Percentiles rank a stretch among this genome's conserved stretches.
phyloP scores from a whole-genome alignment of 495 filamentous ascomycete genomes.

The Penicillium cosmopolitanum region DNA sequence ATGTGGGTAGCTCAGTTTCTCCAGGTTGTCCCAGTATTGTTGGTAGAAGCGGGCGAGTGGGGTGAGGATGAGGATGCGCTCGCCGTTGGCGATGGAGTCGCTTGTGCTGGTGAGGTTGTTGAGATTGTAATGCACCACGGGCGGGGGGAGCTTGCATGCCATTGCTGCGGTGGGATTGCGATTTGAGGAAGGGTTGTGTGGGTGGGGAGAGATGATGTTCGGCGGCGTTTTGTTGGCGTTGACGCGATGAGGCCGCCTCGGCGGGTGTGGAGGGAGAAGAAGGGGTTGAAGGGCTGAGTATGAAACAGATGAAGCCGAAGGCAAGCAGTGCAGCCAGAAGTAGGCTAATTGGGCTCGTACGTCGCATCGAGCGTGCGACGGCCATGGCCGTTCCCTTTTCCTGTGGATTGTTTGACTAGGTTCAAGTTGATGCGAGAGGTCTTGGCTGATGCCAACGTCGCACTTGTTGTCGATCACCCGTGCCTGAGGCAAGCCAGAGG shows the following conservation, averaged over 20 bases:
- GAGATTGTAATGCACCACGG: slow-evolving; percentile 92
- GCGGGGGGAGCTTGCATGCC: slow-evolving; percentile 67
- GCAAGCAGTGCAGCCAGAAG: slow-evolving; percentile 61
- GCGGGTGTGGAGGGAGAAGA: slow-evolving; percentile 38
- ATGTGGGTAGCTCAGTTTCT: slow-evolving; percentile 83
- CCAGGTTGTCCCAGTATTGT: slow-evolving; percentile 94
- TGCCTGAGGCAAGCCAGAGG: background rate
- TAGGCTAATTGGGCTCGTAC: slow-evolving; percentile 69
- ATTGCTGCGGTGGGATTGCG: slow-evolving; percentile 55
- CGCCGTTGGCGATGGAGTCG: slow-evolving; percentile 73
- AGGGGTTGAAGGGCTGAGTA: slow-evolving; percentile 54
- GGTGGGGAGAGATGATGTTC: slow-evolving; percentile 80
- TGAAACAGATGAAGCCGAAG: slow-evolving; percentile 67
- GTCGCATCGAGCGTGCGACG: slow-evolving; percentile 62
- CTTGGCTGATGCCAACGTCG: slow-evolving; percentile 8
- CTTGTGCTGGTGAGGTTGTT: slow-evolving; percentile 86
- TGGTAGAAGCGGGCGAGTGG: slow-evolving; percentile 92
- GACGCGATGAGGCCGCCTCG: slow-evolving; percentile 38
- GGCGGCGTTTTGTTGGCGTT: slow-evolving; percentile 62
- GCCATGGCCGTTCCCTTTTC: slow-evolving; percentile 44
- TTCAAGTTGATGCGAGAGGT: slow-evolving; percentile 18
- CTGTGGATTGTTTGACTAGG: background rate
- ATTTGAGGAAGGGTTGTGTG: slow-evolving; percentile 78
- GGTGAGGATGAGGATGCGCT: slow-evolving; percentile 89
- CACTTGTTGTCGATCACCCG: slow-evolving; percentile 3